phyloP scores from a whole-genome alignment of 208 protist species.

The Trypanosoma mega region DNA sequence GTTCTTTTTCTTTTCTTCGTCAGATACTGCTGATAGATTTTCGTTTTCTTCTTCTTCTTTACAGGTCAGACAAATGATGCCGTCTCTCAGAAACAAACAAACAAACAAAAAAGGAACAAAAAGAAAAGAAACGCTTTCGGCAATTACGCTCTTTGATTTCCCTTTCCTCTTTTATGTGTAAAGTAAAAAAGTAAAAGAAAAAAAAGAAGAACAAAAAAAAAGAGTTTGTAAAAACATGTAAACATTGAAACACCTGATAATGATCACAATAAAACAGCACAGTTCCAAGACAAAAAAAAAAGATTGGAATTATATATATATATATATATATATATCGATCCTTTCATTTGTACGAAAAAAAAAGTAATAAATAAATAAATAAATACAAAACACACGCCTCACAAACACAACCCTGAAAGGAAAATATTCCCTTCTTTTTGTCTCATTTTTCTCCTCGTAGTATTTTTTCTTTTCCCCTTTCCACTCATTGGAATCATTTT shows the following conservation, averaged over 20 bases:
- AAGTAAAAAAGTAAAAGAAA: constrained; percentile 18
- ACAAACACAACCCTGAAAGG: not conserved
- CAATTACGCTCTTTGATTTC: too few species aligned
- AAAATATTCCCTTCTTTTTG: not conserved
- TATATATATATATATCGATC: constrained; percentile 4
- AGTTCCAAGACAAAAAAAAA: too few species aligned
- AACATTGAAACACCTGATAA: too few species aligned
- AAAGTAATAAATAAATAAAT: constrained; percentile 17
- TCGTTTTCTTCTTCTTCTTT: constrained; percentile 13
- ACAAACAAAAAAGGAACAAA: constrained; percentile 9
- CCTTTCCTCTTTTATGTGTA: constrained; percentile 1
- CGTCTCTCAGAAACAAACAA: constrained; percentile 1
- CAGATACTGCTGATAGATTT: too few species aligned
- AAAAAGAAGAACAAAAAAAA: constrained; percentile 8
- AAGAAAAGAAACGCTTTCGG: not conserved
- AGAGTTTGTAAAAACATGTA: not conserved
- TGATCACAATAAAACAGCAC: too few species aligned
- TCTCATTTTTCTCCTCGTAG: constrained; percentile 1
- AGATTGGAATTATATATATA: constrained; percentile 12
- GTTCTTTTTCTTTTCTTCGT: too few species aligned
- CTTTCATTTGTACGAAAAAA: not conserved
- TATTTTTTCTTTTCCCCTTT: not conserved
- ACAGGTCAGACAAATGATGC: not conserved
- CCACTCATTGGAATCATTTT: too few species aligned
- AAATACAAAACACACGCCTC: constrained; percentile 25